Evolutionary conservation across 2,329 filamentous ascomycete genomes (phyloP), one percentile per base, ranked within the genome.

Genomic region (Penicillium brevicompactum): DNA sequence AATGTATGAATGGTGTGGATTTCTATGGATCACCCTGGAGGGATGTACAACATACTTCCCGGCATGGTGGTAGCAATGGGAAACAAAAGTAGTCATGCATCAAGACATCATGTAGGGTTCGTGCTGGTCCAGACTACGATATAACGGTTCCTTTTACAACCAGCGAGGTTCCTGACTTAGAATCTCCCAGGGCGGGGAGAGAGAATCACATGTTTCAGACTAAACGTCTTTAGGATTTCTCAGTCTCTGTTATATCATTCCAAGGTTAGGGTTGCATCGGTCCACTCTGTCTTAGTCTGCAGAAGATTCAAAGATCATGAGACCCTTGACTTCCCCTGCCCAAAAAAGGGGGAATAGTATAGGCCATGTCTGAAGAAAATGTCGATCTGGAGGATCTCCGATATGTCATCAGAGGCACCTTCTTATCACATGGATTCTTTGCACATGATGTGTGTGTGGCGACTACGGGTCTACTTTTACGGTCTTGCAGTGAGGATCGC

Each of bases 401-500:
- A 18, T 32, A 41, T 46, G 34, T 55, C 41, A 55, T 51, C 52
- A 46, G 11, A n/a, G 37, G 24, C n/a, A 41, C 24, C 32, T 24
- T 21, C 31, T 40, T 31, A 48, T 59, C 58, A 60, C 56, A 59
- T 52, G 58, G 56, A 52, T 54, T 11, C 18, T 40, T 32, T 34
- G 22, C 58, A 59, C 56, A 59, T 60, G 52, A 58, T 58, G 21
- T 24, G 49, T 46, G 31, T 50, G 50, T 46, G 46, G 55, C 50
- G 38, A 51, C 34, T 31, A n/a, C 31, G 21, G 30, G 38, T 41
- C 14, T 14, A 38, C 42, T 32, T 43, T n/a, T n/a, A 21, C 38
- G n/a, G n/a, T 18, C 21, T 43, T 30, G 45, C 16, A 43, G 31
- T 14, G 11, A 41, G 11, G 47, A 51, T 55, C 52, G 27, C 47